phyloP scores from a whole-genome alignment of 208 protist genomes.

The Trypanosomatidae sp. region DNA sequence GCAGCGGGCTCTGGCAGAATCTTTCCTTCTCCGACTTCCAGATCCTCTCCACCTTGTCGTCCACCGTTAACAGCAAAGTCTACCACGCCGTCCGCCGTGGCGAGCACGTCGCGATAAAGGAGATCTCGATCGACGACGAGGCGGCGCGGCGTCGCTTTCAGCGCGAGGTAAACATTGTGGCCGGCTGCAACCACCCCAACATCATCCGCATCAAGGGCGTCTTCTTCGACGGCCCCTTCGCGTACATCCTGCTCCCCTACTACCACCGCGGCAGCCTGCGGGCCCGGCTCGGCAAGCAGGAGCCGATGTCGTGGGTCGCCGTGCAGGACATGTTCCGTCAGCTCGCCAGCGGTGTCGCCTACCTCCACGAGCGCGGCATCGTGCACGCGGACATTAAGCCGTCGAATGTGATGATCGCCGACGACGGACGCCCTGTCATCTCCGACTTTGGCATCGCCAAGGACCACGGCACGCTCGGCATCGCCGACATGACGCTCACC shows the following conservation, averaged over 20 bases:
- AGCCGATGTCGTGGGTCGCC: slow-evolving; percentile 39
- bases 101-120: slow-evolving; percentile 68
- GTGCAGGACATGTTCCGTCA: slow-evolving; percentile 74
- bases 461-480: slow-evolving; percentile 37
- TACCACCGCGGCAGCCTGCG: slow-evolving; percentile 54
- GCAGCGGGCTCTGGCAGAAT: slow-evolving; percentile 71
- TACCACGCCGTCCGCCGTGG: slow-evolving; percentile 57
- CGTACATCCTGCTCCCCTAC: slow-evolving; percentile 66
- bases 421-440: slow-evolving; percentile 63
- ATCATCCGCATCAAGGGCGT: slow-evolving; percentile 71
- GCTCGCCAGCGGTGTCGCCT: slow-evolving; percentile 58
- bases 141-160: slow-evolving; percentile 44
- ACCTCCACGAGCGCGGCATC: slow-evolving; percentile 77
- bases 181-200: slow-evolving; percentile 58
- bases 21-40: slow-evolving; percentile 66
- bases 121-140: slow-evolving; percentile 60
- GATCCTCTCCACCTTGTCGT: slow-evolving; percentile 49
- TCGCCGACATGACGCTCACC: slow-evolving; percentile 44
- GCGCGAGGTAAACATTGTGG: slow-evolving; percentile 63
- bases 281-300: no score
- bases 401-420: slow-evolving; percentile 69
- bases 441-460: slow-evolving; percentile 86
- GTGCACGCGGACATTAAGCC: slow-evolving; percentile 80
- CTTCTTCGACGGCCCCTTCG: slow-evolving; percentile 75
- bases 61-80: slow-evolving; percentile 71